Evolutionary conservation across 192 early-diverging fungal species (phyloP), one percentile per base, ranked within the genome.

Genomic region (Backusella westeae): DNA sequence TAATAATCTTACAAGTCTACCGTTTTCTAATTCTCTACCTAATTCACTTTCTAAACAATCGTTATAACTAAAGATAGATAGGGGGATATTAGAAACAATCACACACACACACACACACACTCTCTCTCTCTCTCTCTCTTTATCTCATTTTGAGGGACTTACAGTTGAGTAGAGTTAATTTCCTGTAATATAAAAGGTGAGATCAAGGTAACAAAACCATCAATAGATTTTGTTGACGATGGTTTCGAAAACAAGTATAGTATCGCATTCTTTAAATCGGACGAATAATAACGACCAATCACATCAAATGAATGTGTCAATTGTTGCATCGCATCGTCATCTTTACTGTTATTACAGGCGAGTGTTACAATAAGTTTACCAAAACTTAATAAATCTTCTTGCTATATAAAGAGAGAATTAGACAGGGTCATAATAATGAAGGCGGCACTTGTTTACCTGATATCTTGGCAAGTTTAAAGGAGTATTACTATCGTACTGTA

Each of bases 11-110:
- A 93, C 89, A 44, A 99, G 73, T 32, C 98, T 91, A 35, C 94
- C 96, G 75, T 99, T 99, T 82, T 96, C 91, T 63, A 96, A 87
- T 84, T 99, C 98, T 35, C 90, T 84, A 36, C 85, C 81, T 72
- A 99, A 82, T 68, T 93, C 94, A 42, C 81, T 87, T 82, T 94
- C 92, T 65, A 98, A 85, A 53, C 90, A 69, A 77, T 99, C 98
- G 32, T 93, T 94, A 67, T 91, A 86, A 71, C 83, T 84, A 67
- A 0, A 32, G 32, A 32, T 32, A 32, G 32, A 32, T 1, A 32
- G 32, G 32, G 17, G 21, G 17, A 53, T 44, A 32, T 32, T 32
- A 32, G 32, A 32, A 32, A 32, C 32, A 3, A 32, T 32, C 29
- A 32, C 1, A 32, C 29, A 32, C 29, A 32, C 29, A 32, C 29